Conservation (phyloP, 169 alveolate genomes). For the Cryptosporidium andersoni region DNA sequence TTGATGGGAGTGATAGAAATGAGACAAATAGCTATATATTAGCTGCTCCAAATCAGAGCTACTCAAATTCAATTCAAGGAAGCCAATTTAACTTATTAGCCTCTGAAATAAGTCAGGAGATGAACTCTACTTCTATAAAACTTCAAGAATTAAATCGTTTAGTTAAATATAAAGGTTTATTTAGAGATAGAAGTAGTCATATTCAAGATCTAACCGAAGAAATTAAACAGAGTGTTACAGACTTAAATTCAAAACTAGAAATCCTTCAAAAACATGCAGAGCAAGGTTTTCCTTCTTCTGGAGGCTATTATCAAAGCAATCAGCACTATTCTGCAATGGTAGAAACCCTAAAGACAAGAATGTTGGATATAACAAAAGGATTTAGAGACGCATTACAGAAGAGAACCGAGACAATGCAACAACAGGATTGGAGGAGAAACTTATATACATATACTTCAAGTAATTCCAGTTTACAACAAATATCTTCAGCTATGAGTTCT, state of each 20-base stretch:
- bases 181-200: conserved; percentile 75
- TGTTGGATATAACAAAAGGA: conserved; percentile 73
- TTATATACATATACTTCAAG: conserved; percentile 58
- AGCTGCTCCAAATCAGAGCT: conserved; percentile 40
- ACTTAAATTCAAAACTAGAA: conserved; percentile 72
- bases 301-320: conserved; percentile 61
- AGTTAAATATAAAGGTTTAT: conserved; percentile 75
- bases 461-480: background rate
- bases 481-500: background rate
- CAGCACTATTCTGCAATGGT: conserved; percentile 69
- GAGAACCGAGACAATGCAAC: conserved; percentile 73
- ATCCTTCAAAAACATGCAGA: conserved; percentile 62
- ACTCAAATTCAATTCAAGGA: conserved; percentile 71
- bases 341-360: conserved; percentile 67
- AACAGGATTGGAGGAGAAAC: conserved; percentile 70
- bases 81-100: conserved; percentile 74
- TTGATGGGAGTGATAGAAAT: conserved; percentile 31
- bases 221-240: conserved; percentile 74
- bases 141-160: conserved; percentile 73
- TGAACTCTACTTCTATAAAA: conserved; percentile 73
- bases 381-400: conserved; percentile 72
- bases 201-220: conserved; percentile 77
- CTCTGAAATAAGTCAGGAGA: conserved; percentile 74
- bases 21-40: conserved; percentile 1
- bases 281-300: conserved; percentile 61